Conservation (phyloP, 805 yeast species). For the Metschnikowia proteae region DNA sequence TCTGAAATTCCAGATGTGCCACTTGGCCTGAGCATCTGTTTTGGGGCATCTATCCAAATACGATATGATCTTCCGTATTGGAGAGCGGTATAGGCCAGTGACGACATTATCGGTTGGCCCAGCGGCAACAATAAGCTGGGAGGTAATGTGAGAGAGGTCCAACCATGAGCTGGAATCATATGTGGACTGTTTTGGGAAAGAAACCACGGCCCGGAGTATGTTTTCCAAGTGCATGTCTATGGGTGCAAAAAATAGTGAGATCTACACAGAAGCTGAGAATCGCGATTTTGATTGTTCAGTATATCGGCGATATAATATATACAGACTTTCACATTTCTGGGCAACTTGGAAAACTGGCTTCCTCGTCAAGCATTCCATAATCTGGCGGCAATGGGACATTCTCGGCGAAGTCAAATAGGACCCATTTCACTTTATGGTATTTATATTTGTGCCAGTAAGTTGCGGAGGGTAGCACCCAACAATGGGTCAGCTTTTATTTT, state of each 20-base stretch:
- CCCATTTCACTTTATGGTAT: neutral
- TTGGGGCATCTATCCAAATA: slow-evolving; percentile 45
- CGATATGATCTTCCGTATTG: slow-evolving; percentile 35
- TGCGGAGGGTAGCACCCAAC: slow-evolving; percentile 33
- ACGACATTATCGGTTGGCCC: slow-evolving; percentile 57
- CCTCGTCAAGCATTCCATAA: neutral
- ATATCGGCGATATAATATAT: slow-evolving; percentile 1
- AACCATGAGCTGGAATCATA: slow-evolving; percentile 29
- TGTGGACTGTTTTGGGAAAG: slow-evolving; percentile 23
- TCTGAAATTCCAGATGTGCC: slow-evolving; percentile 75
- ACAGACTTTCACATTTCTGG: slow-evolving; percentile 3
- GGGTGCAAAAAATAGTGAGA: slow-evolving; percentile 13
- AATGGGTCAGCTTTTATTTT: slow-evolving; percentile 69
- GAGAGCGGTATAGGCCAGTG: slow-evolving; percentile 48
- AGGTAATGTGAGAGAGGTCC: slow-evolving; percentile 67
- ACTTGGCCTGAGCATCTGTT: slow-evolving; percentile 43
- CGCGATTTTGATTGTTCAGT: slow-evolving; percentile 1
- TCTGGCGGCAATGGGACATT: neutral
- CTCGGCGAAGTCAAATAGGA: neutral
- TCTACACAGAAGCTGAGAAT: neutral
- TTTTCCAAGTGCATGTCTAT: slow-evolving; percentile 12
- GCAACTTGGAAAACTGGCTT: neutral
- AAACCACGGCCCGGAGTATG: slow-evolving; percentile 17
- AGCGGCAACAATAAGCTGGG: slow-evolving; percentile 66
- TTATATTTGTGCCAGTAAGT: slow-evolving; percentile 1